Base-by-base conservation (phyloP, 1,284 basidiomycete species). In the Ganoderma lucidum region DNA sequence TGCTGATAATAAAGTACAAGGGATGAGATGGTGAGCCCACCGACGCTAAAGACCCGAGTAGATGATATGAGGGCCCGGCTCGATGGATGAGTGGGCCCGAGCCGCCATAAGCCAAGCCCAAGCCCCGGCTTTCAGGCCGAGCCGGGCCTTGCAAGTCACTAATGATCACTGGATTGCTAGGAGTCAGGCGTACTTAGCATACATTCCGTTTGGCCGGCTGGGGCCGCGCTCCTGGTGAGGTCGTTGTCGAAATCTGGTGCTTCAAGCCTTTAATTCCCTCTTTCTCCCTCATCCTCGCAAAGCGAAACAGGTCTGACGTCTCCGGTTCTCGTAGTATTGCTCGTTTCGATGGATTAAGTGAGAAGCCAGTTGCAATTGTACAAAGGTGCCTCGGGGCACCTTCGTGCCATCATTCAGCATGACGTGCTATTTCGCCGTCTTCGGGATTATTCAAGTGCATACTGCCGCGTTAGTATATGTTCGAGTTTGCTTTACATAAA, bases 271-370 rank as follows among this genome's bases (percentile, higher is more conserved):
- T 67, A 12, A 44, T 15, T 2, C 42, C 15, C 6, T 17, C 42
- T 17, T 44, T 44, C 19, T 78, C 76, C 59, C 81, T 77, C 66
- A 82, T 71, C 37, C 83, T 81, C 12, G 82, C 77, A 74, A 86
- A 88, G 15, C 85, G 81, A 71, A 85, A 85, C 0, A 84, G 78
- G 68, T 85, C 71, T 72, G 85, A 87, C 3, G 70, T 75, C 19
- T 77, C 66, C 4, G 84, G 62, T 85, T 75, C 14, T 76, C 73
- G 70, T 86, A 86, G 41, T 80, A 70, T 10, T 78, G 73, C 30
- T 82, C 77, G 71, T 86, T 80, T 65, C 72, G 78, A 73, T 86
- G 85, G n/a, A 82, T 77, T 0, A 79, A 77, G 30, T 75, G 75
- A 63, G 83, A 77, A 45, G 84, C 83, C 8, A 82, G 78, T 2